These are phyloP conservation scores for Teratosphaeriaceae sp. DNA, from an alignment of 2,329 filamentous ascomycete genomes.

Conservation along the genomic window DNA sequence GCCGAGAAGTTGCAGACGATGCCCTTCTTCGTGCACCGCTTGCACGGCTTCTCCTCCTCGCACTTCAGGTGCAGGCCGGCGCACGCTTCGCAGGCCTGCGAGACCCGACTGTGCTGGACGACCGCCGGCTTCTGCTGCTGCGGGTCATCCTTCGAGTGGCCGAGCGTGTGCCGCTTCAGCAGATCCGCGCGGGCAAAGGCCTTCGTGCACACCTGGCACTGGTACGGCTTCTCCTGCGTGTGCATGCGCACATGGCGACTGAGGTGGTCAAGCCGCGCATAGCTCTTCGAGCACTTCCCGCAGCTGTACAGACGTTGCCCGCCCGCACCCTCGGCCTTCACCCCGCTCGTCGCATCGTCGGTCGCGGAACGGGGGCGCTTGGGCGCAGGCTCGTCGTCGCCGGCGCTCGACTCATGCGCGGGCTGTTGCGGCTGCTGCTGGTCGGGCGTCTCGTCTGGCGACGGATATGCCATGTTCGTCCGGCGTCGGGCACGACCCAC, in stretches of 20 bases:
- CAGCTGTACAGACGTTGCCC: slow-evolving; percentile 39
- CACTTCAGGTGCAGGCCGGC: slow-evolving; percentile 48
- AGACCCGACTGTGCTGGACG: slow-evolving; percentile 34
- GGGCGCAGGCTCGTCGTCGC: slow-evolving; percentile 13
- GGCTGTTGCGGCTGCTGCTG: not conserved
- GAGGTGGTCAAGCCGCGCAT: slow-evolving; percentile 48
- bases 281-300: slow-evolving; percentile 46
- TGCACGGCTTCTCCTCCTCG: slow-evolving; percentile 49
- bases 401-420: not conserved
- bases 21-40: slow-evolving; percentile 44
- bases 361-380: slow-evolving; percentile 15
- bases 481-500: too few species aligned
- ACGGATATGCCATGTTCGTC: slow-evolving; percentile 9
- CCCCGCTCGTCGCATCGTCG: slow-evolving; percentile 7
- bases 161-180: slow-evolving; percentile 43
- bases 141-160: slow-evolving; percentile 32
- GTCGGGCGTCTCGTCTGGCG: slow-evolving; percentile 4
- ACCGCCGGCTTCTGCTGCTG: slow-evolving; percentile 24
- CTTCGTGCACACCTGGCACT: slow-evolving; percentile 40
- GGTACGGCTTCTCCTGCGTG: slow-evolving; percentile 39
- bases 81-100: slow-evolving; percentile 47
- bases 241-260: slow-evolving; percentile 48
- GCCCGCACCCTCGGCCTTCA: slow-evolving; percentile 4
- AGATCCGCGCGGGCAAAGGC: slow-evolving; percentile 44
- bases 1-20: slow-evolving; percentile 36